Base-by-base conservation (phyloP, 1,284 basidiomycete species). In the Heterobasidion irregulare region DNA sequence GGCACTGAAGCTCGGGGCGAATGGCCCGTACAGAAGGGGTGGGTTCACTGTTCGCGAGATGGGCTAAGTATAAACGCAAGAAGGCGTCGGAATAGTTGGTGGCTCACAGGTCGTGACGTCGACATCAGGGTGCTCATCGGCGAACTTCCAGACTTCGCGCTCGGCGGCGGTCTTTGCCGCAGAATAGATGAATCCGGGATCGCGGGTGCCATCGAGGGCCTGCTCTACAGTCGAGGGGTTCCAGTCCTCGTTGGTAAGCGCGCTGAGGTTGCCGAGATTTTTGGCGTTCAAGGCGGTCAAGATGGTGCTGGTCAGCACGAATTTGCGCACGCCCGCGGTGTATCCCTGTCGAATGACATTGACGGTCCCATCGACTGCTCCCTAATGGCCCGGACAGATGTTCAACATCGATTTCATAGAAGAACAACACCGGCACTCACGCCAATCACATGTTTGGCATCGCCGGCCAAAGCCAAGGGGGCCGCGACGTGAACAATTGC, bases 321-420 rank as follows among this genome's bases (percentile, higher is more conserved):
- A 63, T n/a, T 64, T 66, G 50, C 59, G 59, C 35, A 70, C 62
- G 0, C 69, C 68, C 1, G 62, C 63, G 26, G 61, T 56, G 44
- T 67, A 58, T 10, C 63, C 63, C 49, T 68, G 65, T n/a, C 61
- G 62, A 1, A 70, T 53, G 19, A 70, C 54, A 50, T 68, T 67
- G 18, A 65, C 48, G 2, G 62, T 65, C 9, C 67, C 67, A 12
- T 65, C 60, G 15, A 68, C 55, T 2, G 66, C 61, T 13, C 57
- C 58, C 66, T 69, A 7, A 41, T 26, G 26, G 26, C 26, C 26
- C 26, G 26, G 26, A 26, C 26, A 26, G 26, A 26, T 26, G 18
- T 26, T 26, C 1, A 26, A 26, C 4, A 26, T 26, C 26, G 26
- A 26, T 26, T 26, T 6, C 26, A 26, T 26, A 26, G 26, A 26